Percentiles rank a stretch among this genome's conserved stretches.
Evolutionary conservation across 148 eudicot genomes (phyloP).

Genomic region (Spergularia marina): DNA sequence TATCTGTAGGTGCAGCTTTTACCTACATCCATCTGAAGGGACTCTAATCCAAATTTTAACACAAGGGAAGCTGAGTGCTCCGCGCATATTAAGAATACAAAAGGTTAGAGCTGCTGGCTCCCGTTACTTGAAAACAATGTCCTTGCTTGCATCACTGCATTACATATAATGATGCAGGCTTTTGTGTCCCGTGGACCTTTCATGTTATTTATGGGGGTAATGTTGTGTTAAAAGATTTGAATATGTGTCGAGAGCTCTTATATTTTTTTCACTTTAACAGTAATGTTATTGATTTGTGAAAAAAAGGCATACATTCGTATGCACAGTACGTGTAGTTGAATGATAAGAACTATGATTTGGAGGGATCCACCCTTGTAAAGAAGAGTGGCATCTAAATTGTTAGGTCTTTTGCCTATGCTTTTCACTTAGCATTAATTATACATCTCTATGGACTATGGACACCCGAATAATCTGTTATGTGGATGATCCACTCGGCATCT

Average conservation of each 20-base stretch:
- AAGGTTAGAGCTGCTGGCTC: slow-evolving; percentile 47
- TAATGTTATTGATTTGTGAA: neutral
- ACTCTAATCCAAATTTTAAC: slow-evolving; percentile 77
- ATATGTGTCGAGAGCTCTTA: neutral
- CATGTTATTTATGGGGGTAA: neutral
- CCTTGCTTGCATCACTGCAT: neutral
- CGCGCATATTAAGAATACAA: slow-evolving; percentile 95
- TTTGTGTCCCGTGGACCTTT: neutral
- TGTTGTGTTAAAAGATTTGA: neutral
- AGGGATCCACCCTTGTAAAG: too few species aligned
- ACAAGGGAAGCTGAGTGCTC: slow-evolving; percentile 97
- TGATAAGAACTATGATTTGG: neutral
- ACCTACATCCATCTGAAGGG: slow-evolving; percentile 87
- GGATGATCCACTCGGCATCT: too few species aligned
- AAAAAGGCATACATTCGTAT: neutral
- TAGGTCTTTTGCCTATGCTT: too few species aligned
- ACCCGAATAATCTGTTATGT: too few species aligned
- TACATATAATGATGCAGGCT: slow-evolving; percentile 8
- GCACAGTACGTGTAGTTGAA: neutral
- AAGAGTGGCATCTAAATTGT: too few species aligned
- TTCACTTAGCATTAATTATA: too few species aligned
- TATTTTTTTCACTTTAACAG: neutral
- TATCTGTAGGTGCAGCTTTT: slow-evolving; percentile 86
- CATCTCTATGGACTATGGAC: too few species aligned
- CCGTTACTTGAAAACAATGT: neutral